phyloP scores from a whole-genome alignment of 371 early-diverging fungal species.

The Apophysomyces elegans region DNA sequence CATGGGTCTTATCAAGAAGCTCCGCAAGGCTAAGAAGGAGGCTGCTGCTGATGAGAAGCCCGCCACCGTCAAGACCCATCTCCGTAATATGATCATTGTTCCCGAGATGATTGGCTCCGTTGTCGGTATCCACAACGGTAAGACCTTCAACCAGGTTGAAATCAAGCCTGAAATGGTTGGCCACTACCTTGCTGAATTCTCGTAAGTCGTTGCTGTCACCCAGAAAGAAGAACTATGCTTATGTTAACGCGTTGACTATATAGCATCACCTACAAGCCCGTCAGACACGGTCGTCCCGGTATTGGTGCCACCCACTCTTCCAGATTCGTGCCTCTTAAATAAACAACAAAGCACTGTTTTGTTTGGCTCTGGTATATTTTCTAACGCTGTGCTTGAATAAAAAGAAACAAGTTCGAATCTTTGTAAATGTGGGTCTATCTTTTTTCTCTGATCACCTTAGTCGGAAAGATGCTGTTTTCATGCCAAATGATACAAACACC shows the following conservation, averaged over 20 bases:
- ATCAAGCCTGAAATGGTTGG: constrained; percentile 99
- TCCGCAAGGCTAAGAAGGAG: constrained; percentile 95
- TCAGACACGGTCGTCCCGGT: constrained; percentile 98
- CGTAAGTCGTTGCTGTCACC: constrained; percentile 28
- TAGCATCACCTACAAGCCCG: constrained; percentile 91
- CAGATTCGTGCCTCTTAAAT: constrained; percentile 82
- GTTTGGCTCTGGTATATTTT: not conserved
- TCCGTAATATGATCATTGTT: constrained; percentile 97
- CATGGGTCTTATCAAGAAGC: constrained; percentile 95
- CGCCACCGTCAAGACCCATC: constrained; percentile 95
- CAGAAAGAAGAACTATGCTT: not conserved
- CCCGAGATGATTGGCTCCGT: constrained; percentile 98
- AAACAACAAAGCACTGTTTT: constrained; percentile 24
- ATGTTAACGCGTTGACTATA: not conserved
- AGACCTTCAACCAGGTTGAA: constrained; percentile 98
- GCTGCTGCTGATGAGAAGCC: constrained; percentile 90
- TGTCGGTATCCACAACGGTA: constrained; percentile 98
- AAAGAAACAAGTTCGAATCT: not conserved
- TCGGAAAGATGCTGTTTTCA: too few relatives aligned
- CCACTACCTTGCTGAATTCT: constrained; percentile 91
- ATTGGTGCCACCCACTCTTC: constrained; percentile 96
- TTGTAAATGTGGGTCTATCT: too few relatives aligned
- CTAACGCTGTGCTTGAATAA: not conserved
- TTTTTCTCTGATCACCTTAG: too few relatives aligned
- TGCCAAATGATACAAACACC: too few relatives aligned